Evolutionary conservation across 2,329 filamentous ascomycete genomes (phyloP), one percentile per base, ranked within the genome.

Genomic region (Raffaelea albimanens): DNA sequence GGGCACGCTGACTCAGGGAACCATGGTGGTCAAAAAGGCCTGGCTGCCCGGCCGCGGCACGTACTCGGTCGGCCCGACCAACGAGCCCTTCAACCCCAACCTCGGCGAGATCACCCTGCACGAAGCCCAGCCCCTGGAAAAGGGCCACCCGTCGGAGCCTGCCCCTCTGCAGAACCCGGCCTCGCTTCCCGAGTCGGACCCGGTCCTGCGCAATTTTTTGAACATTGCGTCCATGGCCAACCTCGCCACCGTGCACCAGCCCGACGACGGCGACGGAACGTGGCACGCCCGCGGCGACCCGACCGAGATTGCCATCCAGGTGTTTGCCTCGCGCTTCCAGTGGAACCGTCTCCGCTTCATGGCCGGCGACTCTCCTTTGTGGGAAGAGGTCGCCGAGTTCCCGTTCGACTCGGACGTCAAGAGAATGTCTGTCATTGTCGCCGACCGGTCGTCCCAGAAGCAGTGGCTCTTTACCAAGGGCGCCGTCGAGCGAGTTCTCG

Each of bases 231-330:
- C 76, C 1, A 67, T 81, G 47, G 77, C 76, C n/a, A 82, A 82
- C 53, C 62, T 82, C 10, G 76, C 78, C 3, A 69, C 68, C 46
- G 70, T 81, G 5, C 71, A 78, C 52, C 68, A 72, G 50, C 68
- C 63, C 11, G 63, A 72, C 29, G 54, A 54, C 10, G 39, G 39
- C 20, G 40, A 23, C 5, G 22, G 11, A 13, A 59, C 66, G 44
- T 82, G 78, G 78, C 67, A 72, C 45, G 74, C 75, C 43, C 70
- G 74, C 42, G 79, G 78, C 21, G 76, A 81, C 56, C 76, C 77
- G 1, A 84, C 81, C 0, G 80, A 84, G 53, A 82, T 84, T 47
- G 80, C 81, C 3, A 80, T 84, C 40, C 80, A 83, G 54, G 80
- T 84, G 2, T 82, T 84, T 55, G 77, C 80, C 7, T 74, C 71